Base-by-base conservation (phyloP, 2,329 filamentous ascomycete species). In the Colletotrichum phormii region DNA sequence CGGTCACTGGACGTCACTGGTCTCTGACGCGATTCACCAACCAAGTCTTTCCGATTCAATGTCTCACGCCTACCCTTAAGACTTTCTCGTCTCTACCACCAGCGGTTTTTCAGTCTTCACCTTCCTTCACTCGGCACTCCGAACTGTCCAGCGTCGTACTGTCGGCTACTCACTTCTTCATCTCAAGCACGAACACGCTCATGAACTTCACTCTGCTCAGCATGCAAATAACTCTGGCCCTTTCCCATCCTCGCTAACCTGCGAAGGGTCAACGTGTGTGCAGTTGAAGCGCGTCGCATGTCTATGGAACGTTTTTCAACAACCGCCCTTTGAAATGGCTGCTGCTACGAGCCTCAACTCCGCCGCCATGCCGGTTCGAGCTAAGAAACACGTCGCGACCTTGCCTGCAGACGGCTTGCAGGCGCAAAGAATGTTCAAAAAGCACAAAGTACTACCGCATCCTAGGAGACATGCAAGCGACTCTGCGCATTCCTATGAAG, bases 371-470 rank as follows among this genome's bases (percentile, higher is more conserved):
- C 77, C 79, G 75, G 79, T 77, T 67, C 74, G 78, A 65, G 74
- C 79, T 65, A 75, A 77, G 60, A 77, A 81, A 67, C 77, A 79
- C 75, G 76, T 75, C 46, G 68, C 79, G 31, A 76, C 76, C 73
- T 72, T 78, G 67, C 71, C 78, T 57, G 73, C 78, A 71, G 75
- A 78, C 65, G 76, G 74, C 73, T 74, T 78, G 55, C 78, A 76
- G 31, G 77, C 76, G 49, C 81, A 82, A 63, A 80, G 80, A 71
- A 83, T 83, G 74, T 86, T 87, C 79, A 86, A 83, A 76, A 86
- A 81, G 75, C 85, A 86, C 79, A 86, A 86, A 78, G 75, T 80
- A 61, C 77, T 87, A 29, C 85, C 85, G 26, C 79, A 79, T 55
- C 79, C 79, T 18, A 71, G 72, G n/a, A 80, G 74, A 63, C 76